Evolutionary conservation across 176 grass and related monocot species (phyloP).

Genomic region (Echinochloa phyllopogon): DNA sequence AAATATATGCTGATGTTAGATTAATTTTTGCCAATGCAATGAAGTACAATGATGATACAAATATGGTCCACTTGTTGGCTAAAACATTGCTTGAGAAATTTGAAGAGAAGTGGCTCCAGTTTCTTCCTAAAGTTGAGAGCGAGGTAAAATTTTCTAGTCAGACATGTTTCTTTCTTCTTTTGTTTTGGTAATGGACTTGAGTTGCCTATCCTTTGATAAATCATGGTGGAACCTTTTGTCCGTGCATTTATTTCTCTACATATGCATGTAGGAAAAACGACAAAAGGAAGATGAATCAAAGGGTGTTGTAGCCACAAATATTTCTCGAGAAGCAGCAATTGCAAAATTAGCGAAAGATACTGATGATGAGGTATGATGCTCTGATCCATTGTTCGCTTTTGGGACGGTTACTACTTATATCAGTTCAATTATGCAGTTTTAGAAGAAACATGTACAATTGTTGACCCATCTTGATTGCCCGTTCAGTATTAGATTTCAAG

Average conservation of each 20-base stretch:
- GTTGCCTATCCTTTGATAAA: conserved; percentile 22
- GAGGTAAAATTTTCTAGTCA: conserved; percentile 61
- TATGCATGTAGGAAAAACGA: conserved; percentile 69
- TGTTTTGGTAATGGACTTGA: conserved; percentile 1
- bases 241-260: conserved; percentile 8
- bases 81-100: conserved; percentile 87
- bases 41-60: conserved; percentile 77
- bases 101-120: conserved; percentile 84
- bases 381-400: neutral
- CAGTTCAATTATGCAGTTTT: neutral
- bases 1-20: conserved; percentile 93
- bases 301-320: conserved; percentile 40
- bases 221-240: conserved; percentile 26
- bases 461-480: neutral
- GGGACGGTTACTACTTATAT: neutral
- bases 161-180: neutral
- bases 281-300: conserved; percentile 75
- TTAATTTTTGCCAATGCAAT: conserved; percentile 96
- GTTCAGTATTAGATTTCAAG: conserved; percentile 33
- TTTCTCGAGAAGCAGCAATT: conserved; percentile 63
- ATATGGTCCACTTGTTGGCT: conserved; percentile 78
- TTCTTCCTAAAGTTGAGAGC: conserved; percentile 83
- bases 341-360: conserved; percentile 79
- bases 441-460: conserved; percentile 9
- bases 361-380: conserved; percentile 68